phyloP scores from a whole-genome alignment of 805 yeast species.

The Saccharomycopsis fodiens region DNA sequence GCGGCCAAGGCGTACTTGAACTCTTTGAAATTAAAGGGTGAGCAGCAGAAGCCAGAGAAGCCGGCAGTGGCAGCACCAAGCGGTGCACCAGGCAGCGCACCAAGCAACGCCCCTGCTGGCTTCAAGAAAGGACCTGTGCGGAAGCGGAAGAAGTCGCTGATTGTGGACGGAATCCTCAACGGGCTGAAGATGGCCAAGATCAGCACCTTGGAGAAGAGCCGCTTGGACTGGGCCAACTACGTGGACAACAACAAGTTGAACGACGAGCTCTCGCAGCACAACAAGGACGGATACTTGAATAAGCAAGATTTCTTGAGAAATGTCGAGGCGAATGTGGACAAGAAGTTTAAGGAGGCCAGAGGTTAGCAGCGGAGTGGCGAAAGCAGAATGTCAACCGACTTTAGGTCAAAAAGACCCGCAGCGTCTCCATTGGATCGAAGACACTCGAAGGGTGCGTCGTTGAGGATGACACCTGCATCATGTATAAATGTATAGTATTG shows the following conservation, averaged over 20 bases:
- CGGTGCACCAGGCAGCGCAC: constrained; percentile 19
- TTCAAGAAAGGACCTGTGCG: constrained; percentile 22
- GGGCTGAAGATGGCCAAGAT: constrained; percentile 68
- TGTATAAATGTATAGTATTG: not conserved
- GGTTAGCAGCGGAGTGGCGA: not conserved
- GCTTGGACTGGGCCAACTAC: constrained; percentile 91
- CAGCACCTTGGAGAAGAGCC: constrained; percentile 86
- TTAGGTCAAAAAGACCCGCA: no score
- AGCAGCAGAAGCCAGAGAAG: constrained; percentile 13
- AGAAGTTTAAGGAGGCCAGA: constrained; percentile 29
- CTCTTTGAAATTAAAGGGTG: constrained; percentile 36
- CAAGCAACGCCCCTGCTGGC: constrained; percentile 22
- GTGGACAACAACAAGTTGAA: constrained; percentile 80
- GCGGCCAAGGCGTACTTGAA: constrained; percentile 79
- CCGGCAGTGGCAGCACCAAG: no score
- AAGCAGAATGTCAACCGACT: no score
- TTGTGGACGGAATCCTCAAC: constrained; percentile 67
- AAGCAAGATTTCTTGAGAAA: constrained; percentile 83
- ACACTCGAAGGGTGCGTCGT: no score
- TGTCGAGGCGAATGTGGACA: constrained; percentile 44
- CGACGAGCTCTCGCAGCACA: constrained; percentile 73
- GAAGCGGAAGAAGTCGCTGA: constrained; percentile 64
- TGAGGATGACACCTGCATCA: not conserved
- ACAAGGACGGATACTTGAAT: constrained; percentile 86
- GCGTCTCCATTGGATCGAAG: no score